A percentile compares a stretch with the other conserved stretches of the same genome.
Conservation (phyloP, 352 stramenopile species). For the Pythium folliculosum region DNA sequence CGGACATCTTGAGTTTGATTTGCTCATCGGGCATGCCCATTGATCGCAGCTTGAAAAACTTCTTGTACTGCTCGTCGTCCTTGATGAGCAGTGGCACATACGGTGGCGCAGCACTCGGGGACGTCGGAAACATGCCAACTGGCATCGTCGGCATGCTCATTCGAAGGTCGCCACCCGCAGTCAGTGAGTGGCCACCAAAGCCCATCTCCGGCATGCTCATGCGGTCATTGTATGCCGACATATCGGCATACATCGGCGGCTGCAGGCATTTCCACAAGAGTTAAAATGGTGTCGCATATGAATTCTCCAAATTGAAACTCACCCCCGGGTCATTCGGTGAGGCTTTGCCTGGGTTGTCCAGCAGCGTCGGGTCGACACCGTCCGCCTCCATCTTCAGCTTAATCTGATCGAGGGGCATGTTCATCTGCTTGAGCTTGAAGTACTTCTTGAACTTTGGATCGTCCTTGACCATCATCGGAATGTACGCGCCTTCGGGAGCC, state of each 20-base stretch:
- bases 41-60: slow-evolving; percentile 83
- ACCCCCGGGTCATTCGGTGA: slow-evolving; percentile 84
- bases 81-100: slow-evolving; percentile 79
- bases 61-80: slow-evolving; percentile 68
- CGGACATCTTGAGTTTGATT: slow-evolving; percentile 83
- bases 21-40: slow-evolving; percentile 86
- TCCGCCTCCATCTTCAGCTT: slow-evolving; percentile 88
- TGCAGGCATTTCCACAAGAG: slow-evolving; percentile 1
- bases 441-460: slow-evolving; percentile 84
- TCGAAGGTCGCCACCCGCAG: slow-evolving; percentile 3
- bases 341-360: slow-evolving; percentile 60
- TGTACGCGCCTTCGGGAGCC: slow-evolving; percentile 66
- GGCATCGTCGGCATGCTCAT: slow-evolving; percentile 39
- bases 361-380: slow-evolving; percentile 59
- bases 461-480: slow-evolving; percentile 69
- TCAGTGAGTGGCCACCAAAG: slow-evolving; percentile 12
- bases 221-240: slow-evolving; percentile 9
- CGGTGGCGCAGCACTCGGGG: slow-evolving; percentile 22
- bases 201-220: slow-evolving; percentile 26
- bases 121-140: slow-evolving; percentile 23
- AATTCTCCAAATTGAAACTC: slow-evolving; percentile 30
- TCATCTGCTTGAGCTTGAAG: slow-evolving; percentile 85
- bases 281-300: not conserved
- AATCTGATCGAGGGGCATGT: slow-evolving; percentile 83
- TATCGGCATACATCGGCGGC: slow-evolving; percentile 29